Evolutionary conservation across 768 basidiomycete genomes (phyloP).

Genomic region (Kondoa subrosea): DNA sequence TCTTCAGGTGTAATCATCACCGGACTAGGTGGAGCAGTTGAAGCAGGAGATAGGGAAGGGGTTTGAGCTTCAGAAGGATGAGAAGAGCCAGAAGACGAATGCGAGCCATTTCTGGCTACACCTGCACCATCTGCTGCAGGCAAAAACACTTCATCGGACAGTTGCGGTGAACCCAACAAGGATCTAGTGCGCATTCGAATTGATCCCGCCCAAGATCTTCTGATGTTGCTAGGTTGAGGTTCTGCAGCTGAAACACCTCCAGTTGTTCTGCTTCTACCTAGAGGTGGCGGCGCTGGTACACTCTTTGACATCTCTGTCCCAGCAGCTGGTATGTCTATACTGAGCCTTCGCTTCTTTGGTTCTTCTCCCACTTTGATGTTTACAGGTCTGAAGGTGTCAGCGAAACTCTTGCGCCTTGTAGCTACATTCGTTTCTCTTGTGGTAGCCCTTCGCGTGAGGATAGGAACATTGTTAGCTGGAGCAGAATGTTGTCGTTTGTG

Average conservation of each 20-base stretch:
- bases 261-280: not conserved
- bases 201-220: not conserved
- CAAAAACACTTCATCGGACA: not conserved
- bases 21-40: not conserved
- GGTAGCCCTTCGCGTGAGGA: not conserved
- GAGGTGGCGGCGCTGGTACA: not conserved
- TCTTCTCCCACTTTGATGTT: not conserved
- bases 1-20: constrained; percentile 1
- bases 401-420: not conserved
- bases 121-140: not conserved
- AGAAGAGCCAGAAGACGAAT: constrained; percentile 3
- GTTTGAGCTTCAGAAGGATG: not conserved
- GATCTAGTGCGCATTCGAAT: not conserved
- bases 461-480: not conserved
- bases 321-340: not conserved
- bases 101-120: not conserved
- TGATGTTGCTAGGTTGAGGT: not conserved
- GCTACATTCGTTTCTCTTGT: not conserved
- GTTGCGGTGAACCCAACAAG: not conserved
- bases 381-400: not conserved
- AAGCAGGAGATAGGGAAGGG: not conserved
- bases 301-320: not conserved
- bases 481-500: not conserved
- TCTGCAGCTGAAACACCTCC: no score
- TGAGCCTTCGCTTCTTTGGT: not conserved